Conservation (phyloP, 1,284 basidiomycete species). For the Trametes versicolor region DNA sequence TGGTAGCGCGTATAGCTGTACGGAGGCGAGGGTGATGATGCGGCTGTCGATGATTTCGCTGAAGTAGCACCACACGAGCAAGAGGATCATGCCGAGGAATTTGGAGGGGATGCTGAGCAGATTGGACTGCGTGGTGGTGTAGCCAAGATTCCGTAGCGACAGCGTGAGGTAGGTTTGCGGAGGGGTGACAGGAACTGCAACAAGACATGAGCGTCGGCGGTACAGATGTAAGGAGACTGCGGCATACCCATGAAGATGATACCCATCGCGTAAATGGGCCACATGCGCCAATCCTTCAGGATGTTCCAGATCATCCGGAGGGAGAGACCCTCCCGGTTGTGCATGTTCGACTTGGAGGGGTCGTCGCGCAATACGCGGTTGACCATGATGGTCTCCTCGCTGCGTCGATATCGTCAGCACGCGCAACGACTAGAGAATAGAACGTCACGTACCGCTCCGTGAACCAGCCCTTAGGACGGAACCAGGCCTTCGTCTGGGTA, state of each 20-base stretch:
- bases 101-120: constrained; percentile 66
- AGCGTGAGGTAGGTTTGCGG: constrained; percentile 69
- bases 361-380: constrained; percentile 77
- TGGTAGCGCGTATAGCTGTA: constrained; percentile 71
- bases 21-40: constrained; percentile 59
- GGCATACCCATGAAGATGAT: constrained; percentile 47
- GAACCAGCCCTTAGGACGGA: constrained; percentile 78
- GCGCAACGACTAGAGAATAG: not conserved
- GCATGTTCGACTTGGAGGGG: constrained; percentile 79
- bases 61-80: constrained; percentile 59
- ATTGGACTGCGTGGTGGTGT: constrained; percentile 68
- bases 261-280: constrained; percentile 74
- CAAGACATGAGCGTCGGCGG: constrained; percentile 23
- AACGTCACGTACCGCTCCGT: constrained; percentile 50
- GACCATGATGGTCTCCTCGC: constrained; percentile 54
- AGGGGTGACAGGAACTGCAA: constrained; percentile 59
- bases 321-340: constrained; percentile 79
- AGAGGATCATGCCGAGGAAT: constrained; percentile 46
- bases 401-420: constrained; percentile 11
- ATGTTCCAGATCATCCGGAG: constrained; percentile 62
- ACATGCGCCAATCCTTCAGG: constrained; percentile 72
- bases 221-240: constrained; percentile 34
- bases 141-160: constrained; percentile 67
- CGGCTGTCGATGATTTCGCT: constrained; percentile 67
- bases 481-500: constrained; percentile 74